Conservation (phyloP, 768 basidiomycete species). For the Tricholoma saponaceum region DNA sequence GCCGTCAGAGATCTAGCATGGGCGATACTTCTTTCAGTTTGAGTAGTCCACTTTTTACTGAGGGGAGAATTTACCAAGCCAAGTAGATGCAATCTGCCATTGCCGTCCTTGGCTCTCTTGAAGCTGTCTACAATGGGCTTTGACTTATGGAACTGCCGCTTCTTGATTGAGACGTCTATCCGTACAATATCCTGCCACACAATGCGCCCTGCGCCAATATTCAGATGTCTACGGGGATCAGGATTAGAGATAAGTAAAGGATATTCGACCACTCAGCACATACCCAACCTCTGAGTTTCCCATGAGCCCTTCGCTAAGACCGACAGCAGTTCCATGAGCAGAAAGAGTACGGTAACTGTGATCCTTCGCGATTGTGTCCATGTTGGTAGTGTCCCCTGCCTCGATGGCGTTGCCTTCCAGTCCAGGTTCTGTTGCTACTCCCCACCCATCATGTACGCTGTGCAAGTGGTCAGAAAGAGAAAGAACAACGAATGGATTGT, state of each 20-base stretch:
- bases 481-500: not conserved
- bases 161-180: constrained; percentile 91
- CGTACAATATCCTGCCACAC: constrained; percentile 98
- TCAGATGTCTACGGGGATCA: constrained; percentile 65
- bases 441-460: constrained; percentile 97
- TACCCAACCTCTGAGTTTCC: constrained; percentile 98
- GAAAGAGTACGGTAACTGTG: constrained; percentile 69
- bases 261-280: constrained; percentile 23
- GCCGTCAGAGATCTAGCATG: constrained; percentile 80
- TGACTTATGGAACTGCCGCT: constrained; percentile 80
- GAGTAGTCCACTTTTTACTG: not conserved
- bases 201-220: constrained; percentile 91
- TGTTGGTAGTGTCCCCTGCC: constrained; percentile 78
- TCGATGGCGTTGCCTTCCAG: constrained; percentile 87
- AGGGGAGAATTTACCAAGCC: constrained; percentile 58
- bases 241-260: not conserved
- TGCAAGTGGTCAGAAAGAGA: not conserved
- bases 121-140: constrained; percentile 66
- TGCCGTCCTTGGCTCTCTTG: constrained; percentile 76
- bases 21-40: not conserved
- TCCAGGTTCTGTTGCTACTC: constrained; percentile 62
- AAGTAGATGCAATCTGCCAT: constrained; percentile 82
- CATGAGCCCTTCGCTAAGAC: constrained; percentile 92
- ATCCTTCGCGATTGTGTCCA: constrained; percentile 82
- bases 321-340: constrained; percentile 91